Base-by-base conservation (phyloP, 164 flowering plant species). In the Amborella trichopoda region DNA sequence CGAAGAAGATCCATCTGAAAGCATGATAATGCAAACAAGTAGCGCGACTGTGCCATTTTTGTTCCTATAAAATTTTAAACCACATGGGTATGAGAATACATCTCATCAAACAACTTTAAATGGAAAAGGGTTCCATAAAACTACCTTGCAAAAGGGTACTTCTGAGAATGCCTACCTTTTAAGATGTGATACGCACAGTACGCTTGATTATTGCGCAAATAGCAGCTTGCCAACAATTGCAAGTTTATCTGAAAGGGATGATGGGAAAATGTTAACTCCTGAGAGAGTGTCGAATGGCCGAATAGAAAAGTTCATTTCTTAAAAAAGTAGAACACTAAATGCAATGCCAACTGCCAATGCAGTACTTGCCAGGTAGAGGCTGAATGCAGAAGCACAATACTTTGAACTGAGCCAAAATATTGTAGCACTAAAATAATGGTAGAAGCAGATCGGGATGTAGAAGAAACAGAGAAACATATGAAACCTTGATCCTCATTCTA, bases 1-100 rank as follows among this genome's bases (percentile, higher is more conserved):
- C 44, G 65, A 44, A 88, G 78, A 63, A 88, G 82, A 70, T 93
- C 83, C 96, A 93, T 77, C 71, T 83, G 79, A 70, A 80, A 83
- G 94, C 96, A 93, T 64, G 99, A 73, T 48, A 79, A 42, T 48
- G 99, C 99, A 79, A 88, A 88, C 76, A 93, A 81, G 80, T 93
- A 93, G 68, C 95, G 86, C 65, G 89, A 88, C 65, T 77, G 96
- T 59, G 94, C 71, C 89, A 75, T 69, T 57, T 73, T 71, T 48
- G 79, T 66, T 57, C 99, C 99, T 93, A 69, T 75, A 76, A 3
- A 53, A 44, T 50, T 40, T n/a, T 49, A 50, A 4, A 48, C 28
- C 33, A 53, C 41, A 46, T 26, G 33, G 46, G 24, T 23, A 46
- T 37, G 40, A 61, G 42, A 65, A 37, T 14, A 37, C 40, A 5